Conservation (phyloP, 192 early-diverging fungal species). For the Spinellus fusiger region DNA sequence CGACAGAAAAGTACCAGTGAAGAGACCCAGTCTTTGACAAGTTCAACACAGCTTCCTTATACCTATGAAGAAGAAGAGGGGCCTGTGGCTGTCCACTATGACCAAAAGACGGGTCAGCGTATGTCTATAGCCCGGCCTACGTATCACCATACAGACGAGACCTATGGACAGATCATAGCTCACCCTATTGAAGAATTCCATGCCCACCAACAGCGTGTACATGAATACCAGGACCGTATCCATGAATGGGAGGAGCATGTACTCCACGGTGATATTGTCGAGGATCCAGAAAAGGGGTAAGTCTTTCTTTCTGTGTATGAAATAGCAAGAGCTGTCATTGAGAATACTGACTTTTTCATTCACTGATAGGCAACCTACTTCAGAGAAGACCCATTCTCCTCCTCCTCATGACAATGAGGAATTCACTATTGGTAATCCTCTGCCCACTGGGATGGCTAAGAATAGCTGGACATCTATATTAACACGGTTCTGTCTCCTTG, state of each 20-base stretch:
- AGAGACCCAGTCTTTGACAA: neutral
- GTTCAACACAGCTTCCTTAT: neutral
- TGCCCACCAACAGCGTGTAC: conserved; percentile 12
- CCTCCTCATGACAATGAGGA: neutral
- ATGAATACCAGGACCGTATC: conserved; percentile 5
- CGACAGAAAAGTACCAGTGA: neutral
- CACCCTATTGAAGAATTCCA: conserved; percentile 22
- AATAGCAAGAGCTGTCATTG: no score
- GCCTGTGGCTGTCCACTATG: neutral
- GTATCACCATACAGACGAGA: conserved; percentile 25
- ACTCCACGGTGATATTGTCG: neutral
- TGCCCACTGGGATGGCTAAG: no score
- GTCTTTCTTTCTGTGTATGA: neutral
- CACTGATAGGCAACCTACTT: neutral
- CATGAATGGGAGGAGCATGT: neutral
- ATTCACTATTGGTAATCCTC: neutral
- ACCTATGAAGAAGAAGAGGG: neutral
- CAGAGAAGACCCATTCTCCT: neutral
- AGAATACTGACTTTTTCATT: no score
- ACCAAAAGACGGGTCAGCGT: neutral
- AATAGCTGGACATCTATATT: no score
- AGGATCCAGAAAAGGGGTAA: neutral
- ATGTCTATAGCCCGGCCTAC: neutral
- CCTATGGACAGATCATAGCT: conserved; percentile 20
- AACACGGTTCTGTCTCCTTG: neutral